A percentile compares a stretch with the other conserved stretches of the same genome.
These are phyloP conservation scores for Capsella rubella DNA, from an alignment of 441 rosid species.

Conservation along the genomic window DNA sequence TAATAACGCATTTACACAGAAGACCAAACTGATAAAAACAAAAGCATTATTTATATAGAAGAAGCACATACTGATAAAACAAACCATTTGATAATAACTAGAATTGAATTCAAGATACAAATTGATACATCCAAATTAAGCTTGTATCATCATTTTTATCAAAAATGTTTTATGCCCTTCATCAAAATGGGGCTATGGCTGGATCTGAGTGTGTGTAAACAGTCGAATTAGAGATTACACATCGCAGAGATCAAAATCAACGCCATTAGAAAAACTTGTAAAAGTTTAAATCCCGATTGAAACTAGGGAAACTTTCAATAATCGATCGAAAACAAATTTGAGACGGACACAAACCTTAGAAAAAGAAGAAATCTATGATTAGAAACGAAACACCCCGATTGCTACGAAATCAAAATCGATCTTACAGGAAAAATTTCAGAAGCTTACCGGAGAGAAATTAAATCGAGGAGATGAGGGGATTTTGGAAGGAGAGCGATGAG, in stretches of 20 bases:
- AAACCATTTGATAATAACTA: slow-evolving; percentile 1
- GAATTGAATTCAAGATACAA: not conserved
- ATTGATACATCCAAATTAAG: not conserved
- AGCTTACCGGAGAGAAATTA: slow-evolving; percentile 25
- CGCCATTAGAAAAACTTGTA: not conserved
- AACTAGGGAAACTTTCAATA: not conserved
- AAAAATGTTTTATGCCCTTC: not conserved
- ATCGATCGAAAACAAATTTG: not conserved
- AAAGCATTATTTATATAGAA: not conserved
- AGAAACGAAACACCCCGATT: not conserved
- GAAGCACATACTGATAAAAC: not conserved
- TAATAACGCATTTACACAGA: not conserved
- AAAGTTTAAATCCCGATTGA: not conserved
- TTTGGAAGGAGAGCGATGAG: slow-evolving; percentile 8
- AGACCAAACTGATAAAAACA: not conserved
- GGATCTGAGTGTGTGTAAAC: slow-evolving; percentile 32
- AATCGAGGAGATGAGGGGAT: slow-evolving; percentile 32
- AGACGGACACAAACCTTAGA: slow-evolving; percentile 1
- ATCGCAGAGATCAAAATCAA: not conserved
- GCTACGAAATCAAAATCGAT: slow-evolving; percentile 1
- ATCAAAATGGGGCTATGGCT: not conserved
- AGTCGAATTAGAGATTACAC: not conserved
- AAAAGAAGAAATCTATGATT: slow-evolving; percentile 1
- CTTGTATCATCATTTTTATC: slow-evolving; percentile 22
- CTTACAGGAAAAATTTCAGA: not conserved